Percentiles rank a stretch among this genome's conserved stretches.
phyloP scores from a whole-genome alignment of 441 rosid species.

The Brassica balearica region DNA sequence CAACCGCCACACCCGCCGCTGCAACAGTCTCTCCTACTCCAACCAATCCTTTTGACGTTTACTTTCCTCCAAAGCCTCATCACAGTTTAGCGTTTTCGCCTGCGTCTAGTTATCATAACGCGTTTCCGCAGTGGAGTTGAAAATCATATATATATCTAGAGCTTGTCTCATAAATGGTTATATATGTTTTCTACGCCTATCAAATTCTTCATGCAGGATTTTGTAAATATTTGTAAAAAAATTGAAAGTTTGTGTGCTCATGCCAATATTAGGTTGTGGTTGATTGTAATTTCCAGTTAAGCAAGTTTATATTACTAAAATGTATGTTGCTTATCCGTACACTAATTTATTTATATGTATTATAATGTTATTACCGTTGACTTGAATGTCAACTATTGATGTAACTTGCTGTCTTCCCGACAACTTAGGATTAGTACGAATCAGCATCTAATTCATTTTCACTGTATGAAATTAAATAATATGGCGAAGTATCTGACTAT shows the following conservation, averaged over 20 bases:
- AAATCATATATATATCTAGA: conserved; percentile 7
- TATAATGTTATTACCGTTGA: conserved; percentile 30
- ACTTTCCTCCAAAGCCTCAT: conserved; percentile 27
- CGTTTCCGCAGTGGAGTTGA: conserved; percentile 37
- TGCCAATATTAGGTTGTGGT: conserved; percentile 14
- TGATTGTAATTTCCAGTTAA: conserved; percentile 27
- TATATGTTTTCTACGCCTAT: conserved; percentile 12
- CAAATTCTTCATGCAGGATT: conserved; percentile 11
- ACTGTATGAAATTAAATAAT: neutral
- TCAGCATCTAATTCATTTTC: conserved; percentile 38
- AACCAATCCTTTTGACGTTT: conserved; percentile 29
- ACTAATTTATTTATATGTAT: conserved; percentile 2
- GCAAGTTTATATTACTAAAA: conserved; percentile 18
- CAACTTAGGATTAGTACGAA: conserved; percentile 45
- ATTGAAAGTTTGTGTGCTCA: conserved; percentile 28
- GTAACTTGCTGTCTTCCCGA: conserved; percentile 30
- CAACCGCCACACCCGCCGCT: conserved; percentile 37
- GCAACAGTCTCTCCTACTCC: conserved; percentile 39
- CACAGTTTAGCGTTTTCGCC: conserved; percentile 37
- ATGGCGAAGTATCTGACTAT: conserved; percentile 21
- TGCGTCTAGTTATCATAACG: conserved; percentile 24
- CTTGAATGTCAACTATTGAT: conserved; percentile 35
- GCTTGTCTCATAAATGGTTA: conserved; percentile 9
- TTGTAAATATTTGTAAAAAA: conserved; percentile 38
- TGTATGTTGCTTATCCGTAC: conserved; percentile 11